Evolutionary conservation across 139 green algal genomes (phyloP), one percentile per base, ranked within the genome.

Genomic region (Zygnema circumcarinatum): DNA sequence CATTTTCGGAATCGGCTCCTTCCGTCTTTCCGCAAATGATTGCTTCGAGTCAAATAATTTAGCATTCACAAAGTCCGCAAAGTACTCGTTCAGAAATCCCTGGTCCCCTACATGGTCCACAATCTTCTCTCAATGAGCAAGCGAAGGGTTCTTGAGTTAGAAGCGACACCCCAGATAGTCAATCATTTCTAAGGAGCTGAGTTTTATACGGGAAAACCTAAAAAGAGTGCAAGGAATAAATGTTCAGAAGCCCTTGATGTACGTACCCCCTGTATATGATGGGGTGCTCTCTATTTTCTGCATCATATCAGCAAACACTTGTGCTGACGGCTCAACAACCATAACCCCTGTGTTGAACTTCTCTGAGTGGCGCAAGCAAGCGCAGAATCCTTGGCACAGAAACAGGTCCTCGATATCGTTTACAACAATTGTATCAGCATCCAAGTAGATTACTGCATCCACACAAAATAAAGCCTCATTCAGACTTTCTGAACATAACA

Each of bases 71-170:
- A 95, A 96, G 31, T 92, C 88, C 11, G 56, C 35, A 54, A 94
- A 96, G 85, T 95, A 96, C 20, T 47, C 69, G 40, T 96, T 96
- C 21, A 96, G 81, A 83, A 96, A 96, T 25, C 94, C 94, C 76
- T 94, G 92, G 80, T 95, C 93, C 1, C 93, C 93, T 88, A 74
- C 68, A 29, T 25, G 54, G 80, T 39, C n/a, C 2, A 62, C 47
- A 62, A 62, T 16, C 47, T 62, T 16, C 47, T 25, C 47, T 16
- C 47, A 62, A 62, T 62, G 47, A 62, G 47, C 7, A 62, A 62
- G 16, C 47, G 47, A 7, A 7, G 47, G 7, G 16, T 62, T n/a
- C n/a, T n/a, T n/a, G n/a, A n/a, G n/a, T n/a, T n/a, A n/a, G n/a
- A n/a, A n/a, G n/a, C n/a, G n/a, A n/a, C n/a, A n/a, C n/a, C n/a